A percentile compares a stretch with the other conserved stretches of the same genome.
Evolutionary conservation across 495 filamentous ascomycete genomes (phyloP).

Genomic region (Amphirosellinia nigrospora): DNA sequence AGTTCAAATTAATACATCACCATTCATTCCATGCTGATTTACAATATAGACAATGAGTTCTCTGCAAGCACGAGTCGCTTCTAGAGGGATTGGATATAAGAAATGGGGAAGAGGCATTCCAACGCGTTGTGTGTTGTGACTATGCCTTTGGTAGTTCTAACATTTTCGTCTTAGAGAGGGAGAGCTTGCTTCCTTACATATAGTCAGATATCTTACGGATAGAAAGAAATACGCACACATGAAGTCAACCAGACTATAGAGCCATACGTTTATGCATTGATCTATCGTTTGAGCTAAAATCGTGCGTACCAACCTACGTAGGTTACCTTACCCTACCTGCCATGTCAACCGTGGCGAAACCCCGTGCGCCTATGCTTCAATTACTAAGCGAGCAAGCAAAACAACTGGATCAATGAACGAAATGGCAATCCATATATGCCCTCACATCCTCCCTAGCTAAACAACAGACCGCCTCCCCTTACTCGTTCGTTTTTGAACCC

Average conservation of each 20-base stretch:
- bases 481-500: conserved; percentile 32
- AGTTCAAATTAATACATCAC: too few relatives aligned
- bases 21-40: not conserved
- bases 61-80: not conserved
- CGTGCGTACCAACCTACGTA: too few relatives aligned
- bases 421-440: not conserved
- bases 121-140: not conserved
- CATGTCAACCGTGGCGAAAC: not conserved
- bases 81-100: not conserved
- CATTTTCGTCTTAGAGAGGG: too few relatives aligned
- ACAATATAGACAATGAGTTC: not conserved
- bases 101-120: not conserved
- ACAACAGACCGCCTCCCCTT: not conserved
- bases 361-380: not conserved
- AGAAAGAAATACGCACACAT: not conserved
- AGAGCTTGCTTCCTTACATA: not conserved
- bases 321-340: not conserved
- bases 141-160: too few relatives aligned
- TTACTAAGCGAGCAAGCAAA: not conserved
- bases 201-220: not conserved
- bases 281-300: not conserved
- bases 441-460: not conserved
- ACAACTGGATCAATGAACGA: not conserved
- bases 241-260: not conserved
- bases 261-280: not conserved